phyloP scores from a whole-genome alignment of 257 asterid species.

The Solanum ossicruentum region DNA sequence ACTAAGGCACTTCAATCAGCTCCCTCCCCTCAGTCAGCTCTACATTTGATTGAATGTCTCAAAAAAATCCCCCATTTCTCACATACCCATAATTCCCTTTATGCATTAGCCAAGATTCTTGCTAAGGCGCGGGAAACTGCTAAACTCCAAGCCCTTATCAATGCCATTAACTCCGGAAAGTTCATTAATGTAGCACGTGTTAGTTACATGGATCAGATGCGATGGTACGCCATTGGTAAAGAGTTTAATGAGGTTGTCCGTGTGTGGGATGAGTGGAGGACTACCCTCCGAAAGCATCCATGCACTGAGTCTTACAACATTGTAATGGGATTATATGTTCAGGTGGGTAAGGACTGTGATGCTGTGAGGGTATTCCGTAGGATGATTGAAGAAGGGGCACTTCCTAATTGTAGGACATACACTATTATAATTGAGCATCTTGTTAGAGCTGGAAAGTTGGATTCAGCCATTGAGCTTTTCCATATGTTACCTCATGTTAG shows the following conservation, averaged over 20 bases:
- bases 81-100: conserved; percentile 62
- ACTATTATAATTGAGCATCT: conserved; percentile 76
- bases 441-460: conserved; percentile 31
- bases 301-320: conserved; percentile 77
- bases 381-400: conserved; percentile 75
- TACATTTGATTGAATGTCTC: conserved; percentile 44
- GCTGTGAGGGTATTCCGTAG: conserved; percentile 46
- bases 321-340: conserved; percentile 58
- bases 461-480: conserved; percentile 57
- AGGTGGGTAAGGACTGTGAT: conserved; percentile 47
- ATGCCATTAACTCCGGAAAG: conserved; percentile 58
- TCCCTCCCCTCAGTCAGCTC: conserved; percentile 69
- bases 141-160: conserved; percentile 50
- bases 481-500: conserved; percentile 58
- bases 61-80: conserved; percentile 46
- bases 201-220: conserved; percentile 81
- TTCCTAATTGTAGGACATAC: conserved; percentile 78
- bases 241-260: conserved; percentile 46
- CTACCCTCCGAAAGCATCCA: conserved; percentile 39
- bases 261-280: conserved; percentile 79
- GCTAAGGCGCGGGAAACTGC: conserved; percentile 56
- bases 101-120: conserved; percentile 68
- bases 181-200: conserved; percentile 43
- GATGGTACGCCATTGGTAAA: conserved; percentile 66
- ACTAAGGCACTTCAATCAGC: conserved; percentile 73